Evolutionary conservation across 2,329 filamentous ascomycete species (phyloP).

Genomic region (Fusarium sp.): DNA sequence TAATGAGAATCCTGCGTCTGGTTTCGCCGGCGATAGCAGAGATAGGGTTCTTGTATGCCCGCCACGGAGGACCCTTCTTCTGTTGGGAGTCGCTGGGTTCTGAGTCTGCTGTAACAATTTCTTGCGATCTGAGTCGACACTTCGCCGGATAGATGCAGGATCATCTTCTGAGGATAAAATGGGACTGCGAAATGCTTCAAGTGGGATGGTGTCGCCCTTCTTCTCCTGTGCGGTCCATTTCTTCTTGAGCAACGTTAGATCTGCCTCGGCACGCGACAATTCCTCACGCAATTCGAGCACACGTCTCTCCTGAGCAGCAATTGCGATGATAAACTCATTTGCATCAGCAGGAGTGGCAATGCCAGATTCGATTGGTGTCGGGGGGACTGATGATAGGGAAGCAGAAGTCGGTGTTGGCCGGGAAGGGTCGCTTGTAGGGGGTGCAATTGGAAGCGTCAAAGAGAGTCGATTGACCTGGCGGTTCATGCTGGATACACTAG

Average conservation of each 20-base stretch:
- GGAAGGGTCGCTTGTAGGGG: conserved; percentile 61
- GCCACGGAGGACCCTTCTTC: conserved; percentile 74
- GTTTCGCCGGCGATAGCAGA: conserved; percentile 76
- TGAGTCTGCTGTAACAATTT: conserved; percentile 68
- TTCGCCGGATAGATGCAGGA: conserved; percentile 50
- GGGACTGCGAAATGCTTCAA: conserved; percentile 62
- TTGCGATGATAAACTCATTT: conserved; percentile 81
- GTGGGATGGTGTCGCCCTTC: conserved; percentile 67
- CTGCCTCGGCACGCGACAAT: conserved; percentile 80
- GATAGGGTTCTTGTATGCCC: conserved; percentile 75
- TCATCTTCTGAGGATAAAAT: conserved; percentile 43
- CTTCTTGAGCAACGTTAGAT: conserved; percentile 80
- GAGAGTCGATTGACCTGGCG: conserved; percentile 67
- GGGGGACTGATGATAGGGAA: conserved; percentile 54
- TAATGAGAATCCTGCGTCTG: conserved; percentile 54
- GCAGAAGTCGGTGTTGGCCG: conserved; percentile 60
- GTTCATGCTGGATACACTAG: conserved; percentile 54
- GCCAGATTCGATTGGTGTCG: conserved; percentile 59
- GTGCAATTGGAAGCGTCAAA: conserved; percentile 68
- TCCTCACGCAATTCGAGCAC: conserved; percentile 94
- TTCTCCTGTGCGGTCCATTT: conserved; percentile 87
- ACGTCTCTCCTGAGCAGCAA: conserved; percentile 89
- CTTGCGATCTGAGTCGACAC: conserved; percentile 75
- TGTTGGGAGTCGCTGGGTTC: conserved; percentile 52
- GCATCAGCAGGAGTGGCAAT: conserved; percentile 62